Conservation (phyloP, 2,329 filamentous ascomycete genomes). For the Pseudonectria foliicola region DNA sequence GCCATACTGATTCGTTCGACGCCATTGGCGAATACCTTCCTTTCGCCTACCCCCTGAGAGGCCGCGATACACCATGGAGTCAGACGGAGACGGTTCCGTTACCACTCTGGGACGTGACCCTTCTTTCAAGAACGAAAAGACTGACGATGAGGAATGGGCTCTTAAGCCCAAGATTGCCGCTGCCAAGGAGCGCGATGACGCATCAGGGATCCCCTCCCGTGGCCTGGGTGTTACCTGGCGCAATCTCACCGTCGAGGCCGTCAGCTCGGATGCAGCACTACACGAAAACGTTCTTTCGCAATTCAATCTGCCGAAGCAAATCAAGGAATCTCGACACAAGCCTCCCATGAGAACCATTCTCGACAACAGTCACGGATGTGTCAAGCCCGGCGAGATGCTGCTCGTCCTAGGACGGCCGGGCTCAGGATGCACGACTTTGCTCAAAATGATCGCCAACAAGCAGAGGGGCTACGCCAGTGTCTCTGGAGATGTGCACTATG, state of each 20-base stretch:
- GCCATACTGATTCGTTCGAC: too few relatives aligned
- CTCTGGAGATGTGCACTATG: conserved; percentile 52
- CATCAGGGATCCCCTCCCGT: conserved; percentile 39
- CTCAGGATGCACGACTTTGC: conserved; percentile 62
- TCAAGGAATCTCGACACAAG: conserved; percentile 46
- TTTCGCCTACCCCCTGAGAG: too few relatives aligned
- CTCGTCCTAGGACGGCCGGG: conserved; percentile 63
- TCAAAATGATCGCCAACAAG: conserved; percentile 63
- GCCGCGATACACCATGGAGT: conserved; percentile 20
- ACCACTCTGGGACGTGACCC: conserved; percentile 15
- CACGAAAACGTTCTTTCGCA: conserved; percentile 59
- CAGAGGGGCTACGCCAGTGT: conserved; percentile 52
- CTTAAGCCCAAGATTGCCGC: conserved; percentile 42
- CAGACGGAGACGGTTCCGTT: conserved; percentile 18
- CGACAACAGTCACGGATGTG: conserved; percentile 58
- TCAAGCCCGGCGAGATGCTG: conserved; percentile 67
- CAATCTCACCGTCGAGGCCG: conserved; percentile 55
- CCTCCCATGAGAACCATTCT: conserved; percentile 58
- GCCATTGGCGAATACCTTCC: too few relatives aligned
- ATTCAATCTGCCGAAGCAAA: conserved; percentile 46
- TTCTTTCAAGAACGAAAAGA: conserved; percentile 5
- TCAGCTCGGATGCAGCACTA: conserved; percentile 53
- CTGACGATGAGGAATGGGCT: conserved; percentile 32
- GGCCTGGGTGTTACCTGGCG: conserved; percentile 59
- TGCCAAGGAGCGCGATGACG: conserved; percentile 34